Evolutionary conservation across 805 yeast species (phyloP).

Genomic region (Barnettozyma vustinii): DNA sequence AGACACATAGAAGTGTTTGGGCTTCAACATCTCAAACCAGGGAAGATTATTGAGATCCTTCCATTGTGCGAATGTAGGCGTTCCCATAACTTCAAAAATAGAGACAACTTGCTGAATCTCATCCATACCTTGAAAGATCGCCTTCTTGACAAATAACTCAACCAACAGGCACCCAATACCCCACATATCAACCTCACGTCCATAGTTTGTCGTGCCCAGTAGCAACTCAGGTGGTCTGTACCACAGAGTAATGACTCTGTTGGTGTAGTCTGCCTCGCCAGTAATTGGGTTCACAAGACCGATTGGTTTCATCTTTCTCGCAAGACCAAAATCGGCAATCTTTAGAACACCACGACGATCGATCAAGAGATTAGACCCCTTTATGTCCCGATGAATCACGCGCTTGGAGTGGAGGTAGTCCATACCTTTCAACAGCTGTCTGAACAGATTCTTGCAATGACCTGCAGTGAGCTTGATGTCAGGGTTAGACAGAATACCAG

Average conservation of each 20-base stretch:
- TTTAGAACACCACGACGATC: constrained; percentile 58
- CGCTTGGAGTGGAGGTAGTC: constrained; percentile 61
- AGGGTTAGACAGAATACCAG: constrained; percentile 80
- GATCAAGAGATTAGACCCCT: constrained; percentile 72
- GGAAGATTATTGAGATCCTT: constrained; percentile 75
- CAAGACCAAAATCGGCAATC: constrained; percentile 81
- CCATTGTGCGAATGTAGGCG: constrained; percentile 72
- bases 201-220: constrained; percentile 86
- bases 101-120: constrained; percentile 78
- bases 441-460: constrained; percentile 61
- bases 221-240: constrained; percentile 94
- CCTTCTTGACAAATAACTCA: constrained; percentile 69
- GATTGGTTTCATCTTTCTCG: constrained; percentile 63
- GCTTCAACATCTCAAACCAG: constrained; percentile 85
- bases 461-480: constrained; percentile 55
- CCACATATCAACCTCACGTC: constrained; percentile 92
- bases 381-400: constrained; percentile 75
- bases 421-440: constrained; percentile 63
- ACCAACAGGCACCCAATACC: constrained; percentile 89
- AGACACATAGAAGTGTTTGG: constrained; percentile 31
- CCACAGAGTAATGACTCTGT: constrained; percentile 94
- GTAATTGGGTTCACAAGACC: constrained; percentile 36
- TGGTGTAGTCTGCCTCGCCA: constrained; percentile 70
- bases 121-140: constrained; percentile 83
- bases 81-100: constrained; percentile 81